A percentile compares a stretch with the other conserved stretches of the same genome.
These are phyloP conservation scores for Castanospermum australe DNA, from an alignment of 306 rosid genomes.

Conservation along the genomic window DNA sequence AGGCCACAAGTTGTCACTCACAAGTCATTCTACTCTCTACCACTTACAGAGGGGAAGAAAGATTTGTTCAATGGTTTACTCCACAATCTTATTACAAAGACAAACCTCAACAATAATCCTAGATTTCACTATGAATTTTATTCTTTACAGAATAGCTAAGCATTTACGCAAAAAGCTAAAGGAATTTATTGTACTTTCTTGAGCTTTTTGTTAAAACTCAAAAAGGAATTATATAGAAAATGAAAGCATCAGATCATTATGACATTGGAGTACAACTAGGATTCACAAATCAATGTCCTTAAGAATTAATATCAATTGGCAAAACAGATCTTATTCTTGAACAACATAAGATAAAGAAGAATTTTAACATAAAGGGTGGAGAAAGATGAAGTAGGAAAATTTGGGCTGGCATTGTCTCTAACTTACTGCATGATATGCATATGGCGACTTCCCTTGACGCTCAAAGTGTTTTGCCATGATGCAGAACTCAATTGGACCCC, in stretches of 20 bases:
- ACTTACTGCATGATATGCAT: constrained; percentile 89
- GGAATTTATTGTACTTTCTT: background rate
- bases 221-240: background rate
- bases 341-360: background rate
- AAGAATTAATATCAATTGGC: background rate
- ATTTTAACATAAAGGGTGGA: background rate
- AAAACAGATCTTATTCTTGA: constrained; percentile 8
- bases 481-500: constrained; percentile 92
- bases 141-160: background rate
- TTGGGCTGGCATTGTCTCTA: background rate
- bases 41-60: background rate
- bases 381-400: background rate
- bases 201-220: background rate
- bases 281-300: constrained; percentile 3
- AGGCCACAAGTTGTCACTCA: background rate
- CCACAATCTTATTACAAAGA: background rate
- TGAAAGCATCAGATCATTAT: background rate
- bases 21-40: background rate
- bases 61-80: background rate
- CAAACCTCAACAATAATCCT: background rate
- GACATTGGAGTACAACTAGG: background rate
- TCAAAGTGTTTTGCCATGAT: constrained; percentile 90
- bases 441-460: constrained; percentile 90
- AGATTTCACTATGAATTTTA: background rate
- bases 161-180: background rate